Evolutionary conservation across 345 rosid genomes (phyloP), one percentile per base, ranked within the genome.

Genomic region (Lepidium didymum): DNA sequence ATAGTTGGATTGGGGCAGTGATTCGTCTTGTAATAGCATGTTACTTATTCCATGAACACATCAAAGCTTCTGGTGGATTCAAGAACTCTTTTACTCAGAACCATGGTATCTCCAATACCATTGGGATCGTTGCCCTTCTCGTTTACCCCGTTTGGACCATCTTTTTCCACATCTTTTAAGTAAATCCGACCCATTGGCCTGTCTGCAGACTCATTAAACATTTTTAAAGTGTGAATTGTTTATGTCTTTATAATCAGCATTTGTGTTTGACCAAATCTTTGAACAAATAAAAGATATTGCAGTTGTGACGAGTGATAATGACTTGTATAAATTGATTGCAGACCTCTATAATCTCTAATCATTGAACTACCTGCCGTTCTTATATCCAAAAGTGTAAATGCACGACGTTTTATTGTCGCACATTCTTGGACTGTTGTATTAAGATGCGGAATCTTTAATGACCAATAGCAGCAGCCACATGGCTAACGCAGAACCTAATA

Each of bases 21-120:
- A 83, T 89, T 55, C 86, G 99, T 70, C 95, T 91, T 23, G 0
- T 78, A 50, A 87, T 94, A 1, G 97, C 87, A 27, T 91, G 97
- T 62, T 94, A 89, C 84, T 81, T 91, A 6, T 70, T 94, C 62
- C 99, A 94, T 72, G 91, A 94, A 69, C 96, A 94, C 80, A 83
- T 94, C 13, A 84, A 92, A 43, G 96, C 99, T 15, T 78, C 97
- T 3, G 99, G 91, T 9, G 99, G 99, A 49, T 85, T 94, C 87
- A 83, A 90, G 53, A 87, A 89, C 52, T 78, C 96, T 9, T 85
- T 94, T 37, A 91, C 90, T 6, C 83, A 81, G 38, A 59, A 78
- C 62, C 68, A 89, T 55, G 96, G 97, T 46, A 73, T 91, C 64
- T 89, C 97, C 57, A 94, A 89, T 79, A 91, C 93, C 0, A 2